Evolutionary conservation across 2,329 filamentous ascomycete species (phyloP), one percentile per base, ranked within the genome.

Genomic region (Trichoderma koningii): DNA sequence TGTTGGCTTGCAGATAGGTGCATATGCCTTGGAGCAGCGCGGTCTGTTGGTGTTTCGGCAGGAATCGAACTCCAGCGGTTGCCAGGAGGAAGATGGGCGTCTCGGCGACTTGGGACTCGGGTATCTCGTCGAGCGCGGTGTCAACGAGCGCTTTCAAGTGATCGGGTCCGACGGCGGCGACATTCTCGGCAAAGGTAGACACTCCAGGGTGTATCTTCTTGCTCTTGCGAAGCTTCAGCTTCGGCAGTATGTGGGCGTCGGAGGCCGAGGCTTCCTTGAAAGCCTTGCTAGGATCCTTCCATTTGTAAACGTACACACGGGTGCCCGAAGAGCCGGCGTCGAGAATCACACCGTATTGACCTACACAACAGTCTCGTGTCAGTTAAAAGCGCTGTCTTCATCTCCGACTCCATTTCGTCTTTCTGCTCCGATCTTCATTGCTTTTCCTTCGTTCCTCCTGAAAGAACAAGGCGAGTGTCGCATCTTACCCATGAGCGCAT

Each of bases 291-390:
- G 88, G 88, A 73, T 96, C 90, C 73, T 93, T 86, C 95, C 95
- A 99, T 78, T 89, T 87, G 80, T 99, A 99, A 65, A 99, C 87
- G 77, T 99, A 92, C 68, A 97, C 85, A 75, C 95, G 90, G 73
- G 94, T 98, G 76, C 95, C 94, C 77, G 95, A 98, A 77, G 95
- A 98, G 71, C 95, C 95, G 76, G 95, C 95, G 84, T 99, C 95
- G 74, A 99, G 86, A 75, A 99, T 93, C 72, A 98, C 91, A 75
- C 93, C 95, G 83, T 96, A 97, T 80, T 86, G 84, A 74, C 83
- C 85, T 87, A 67, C 44, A 30, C 17, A 14, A 26, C 19, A 34
- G 21, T 34, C 12, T 23, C 19, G 23, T 15, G 19, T 67, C 65
- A 65, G 65, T 50, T 41, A 17, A 15, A 55, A 34, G 17, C 57